Base-by-base conservation (phyloP, 495 filamentous ascomycete species). In the Hyaloscypha finlandica region DNA sequence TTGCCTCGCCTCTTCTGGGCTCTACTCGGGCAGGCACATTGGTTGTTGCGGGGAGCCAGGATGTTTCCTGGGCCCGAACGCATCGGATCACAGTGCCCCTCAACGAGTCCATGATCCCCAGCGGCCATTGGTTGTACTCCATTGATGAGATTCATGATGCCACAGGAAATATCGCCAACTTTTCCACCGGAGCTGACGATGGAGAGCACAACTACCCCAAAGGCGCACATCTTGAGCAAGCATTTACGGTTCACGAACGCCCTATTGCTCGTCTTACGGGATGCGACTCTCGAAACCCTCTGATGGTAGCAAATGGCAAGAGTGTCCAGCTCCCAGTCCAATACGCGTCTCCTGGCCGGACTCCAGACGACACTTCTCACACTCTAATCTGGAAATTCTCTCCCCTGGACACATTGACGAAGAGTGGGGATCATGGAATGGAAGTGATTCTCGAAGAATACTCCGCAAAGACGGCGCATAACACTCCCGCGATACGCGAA, bases 101-200 rank as follows among this genome's bases (percentile, higher is more conserved):
- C 59, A 97, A 96, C 69, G 95, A 99, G 74, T 93, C 93, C 25
- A 84, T 99, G 78, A 85, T 83, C 61, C 77, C 81, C 14, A 83
- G 88, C 52, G 95, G 95, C 48, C 80, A 86, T 20, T 99, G 94
- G 94, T 80, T 88, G 63, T 99, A 97, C 71, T 88, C 88, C 3
- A 88, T 99, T 51, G 93, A 97, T 73, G 91, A 96, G 74, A 92
- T 99, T 33, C 84, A 90, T 63, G 95, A 99, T 81, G 95, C 86
- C 11, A 88, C 89, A 66, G 95, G 94, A 19, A 99, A 99, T 71
- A 77, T 90, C 48, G 89, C 92, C 63, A 92, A 89, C 63, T 99
- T 96, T 74, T 84, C 89, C n/a, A 78, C 80, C 6, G 78, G 81
- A 16, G 83, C 84, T 31, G 86, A 90, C 57, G 90, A 94, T 33